phyloP scores from a whole-genome alignment of 331 rosid species.

The Acacia pycnantha region DNA sequence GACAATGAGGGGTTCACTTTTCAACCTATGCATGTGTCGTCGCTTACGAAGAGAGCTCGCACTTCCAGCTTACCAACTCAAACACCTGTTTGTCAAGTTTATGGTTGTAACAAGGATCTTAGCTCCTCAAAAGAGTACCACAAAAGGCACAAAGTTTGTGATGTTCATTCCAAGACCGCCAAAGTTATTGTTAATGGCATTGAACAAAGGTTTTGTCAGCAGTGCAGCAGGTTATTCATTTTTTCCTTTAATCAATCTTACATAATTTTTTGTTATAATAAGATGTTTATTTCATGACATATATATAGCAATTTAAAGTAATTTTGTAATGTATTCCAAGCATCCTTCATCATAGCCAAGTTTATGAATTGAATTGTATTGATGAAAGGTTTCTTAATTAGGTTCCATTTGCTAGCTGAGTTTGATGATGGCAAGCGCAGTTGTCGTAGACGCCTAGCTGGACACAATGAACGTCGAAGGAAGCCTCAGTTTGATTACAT shows the following conservation, averaged over 20 bases:
- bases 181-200: conserved; percentile 73
- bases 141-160: conserved; percentile 85
- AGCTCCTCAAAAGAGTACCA: conserved; percentile 87
- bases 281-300: conserved; percentile 12
- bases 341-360: conserved; percentile 19
- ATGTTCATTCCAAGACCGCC: conserved; percentile 80
- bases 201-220: conserved; percentile 91
- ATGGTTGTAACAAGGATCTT: conserved; percentile 78
- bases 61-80: conserved; percentile 39
- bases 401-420: conserved; percentile 81
- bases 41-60: conserved; percentile 50
- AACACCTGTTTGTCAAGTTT: conserved; percentile 73
- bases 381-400: conserved; percentile 25
- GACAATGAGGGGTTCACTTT: conserved; percentile 33
- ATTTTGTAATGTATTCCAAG: conserved; percentile 12
- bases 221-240: conserved; percentile 75
- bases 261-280: background rate
- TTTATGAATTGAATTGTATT: conserved; percentile 15
- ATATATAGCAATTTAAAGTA: background rate
- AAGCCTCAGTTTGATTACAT: conserved; percentile 63
- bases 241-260: conserved; percentile 5
- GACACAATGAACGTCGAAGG: conserved; percentile 88
- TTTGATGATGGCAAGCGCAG: conserved; percentile 88
- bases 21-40: conserved; percentile 23
- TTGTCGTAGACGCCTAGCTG: conserved; percentile 86